phyloP scores from a whole-genome alignment of 2,329 filamentous ascomycete genomes.

The Talaromyces rugulosus region DNA sequence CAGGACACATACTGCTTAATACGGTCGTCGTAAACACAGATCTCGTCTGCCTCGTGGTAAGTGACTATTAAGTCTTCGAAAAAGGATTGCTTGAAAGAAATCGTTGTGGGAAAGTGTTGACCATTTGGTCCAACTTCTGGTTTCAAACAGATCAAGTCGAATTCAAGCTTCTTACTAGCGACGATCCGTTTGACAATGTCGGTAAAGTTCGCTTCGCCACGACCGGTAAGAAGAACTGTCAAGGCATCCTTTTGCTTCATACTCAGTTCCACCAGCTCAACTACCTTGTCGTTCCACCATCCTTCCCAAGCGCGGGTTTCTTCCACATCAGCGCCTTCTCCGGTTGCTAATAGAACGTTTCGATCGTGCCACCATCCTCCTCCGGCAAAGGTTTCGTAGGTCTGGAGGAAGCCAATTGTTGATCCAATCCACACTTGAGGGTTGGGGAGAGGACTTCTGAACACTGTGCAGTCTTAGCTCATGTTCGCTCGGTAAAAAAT shows the following conservation, averaged over 20 bases:
- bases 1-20: conserved; percentile 47
- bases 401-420: conserved; percentile 73
- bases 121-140: conserved; percentile 75
- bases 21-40: conserved; percentile 65
- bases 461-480: conserved; percentile 54
- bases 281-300: conserved; percentile 95
- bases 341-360: conserved; percentile 78
- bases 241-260: conserved; percentile 80
- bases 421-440: conserved; percentile 76
- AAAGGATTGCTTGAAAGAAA: conserved; percentile 88
- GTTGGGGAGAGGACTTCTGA: conserved; percentile 86
- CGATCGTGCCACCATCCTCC: conserved; percentile 98
- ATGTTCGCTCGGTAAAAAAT: neutral
- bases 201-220: conserved; percentile 71
- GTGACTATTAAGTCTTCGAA: conserved; percentile 78
- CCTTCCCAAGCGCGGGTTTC: conserved; percentile 81
- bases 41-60: conserved; percentile 76
- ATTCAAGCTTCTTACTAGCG: conserved; percentile 70
- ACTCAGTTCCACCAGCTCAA: conserved; percentile 72
- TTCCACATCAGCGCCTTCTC: conserved; percentile 75
- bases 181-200: conserved; percentile 79
- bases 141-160: conserved; percentile 86
- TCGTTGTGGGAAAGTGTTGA: conserved; percentile 74
- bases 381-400: conserved; percentile 69
- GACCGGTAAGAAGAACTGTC: conserved; percentile 81